Percentiles rank a stretch among this genome's conserved stretches.
These are phyloP conservation scores for Beta vulgaris DNA, from an alignment of 148 eudicot genomes.

Conservation along the genomic window DNA sequence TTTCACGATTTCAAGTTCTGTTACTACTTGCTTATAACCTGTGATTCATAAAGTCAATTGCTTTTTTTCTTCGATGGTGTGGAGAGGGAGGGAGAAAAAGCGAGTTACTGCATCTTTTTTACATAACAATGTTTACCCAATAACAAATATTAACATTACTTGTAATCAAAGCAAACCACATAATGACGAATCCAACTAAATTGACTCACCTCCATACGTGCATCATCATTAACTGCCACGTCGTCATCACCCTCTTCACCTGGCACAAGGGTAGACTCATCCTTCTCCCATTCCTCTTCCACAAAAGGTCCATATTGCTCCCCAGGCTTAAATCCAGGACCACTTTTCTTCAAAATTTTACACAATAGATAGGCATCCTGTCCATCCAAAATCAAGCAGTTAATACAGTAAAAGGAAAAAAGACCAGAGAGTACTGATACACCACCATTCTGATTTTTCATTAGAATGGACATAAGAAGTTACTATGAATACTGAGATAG, in stretches of 20 bases:
- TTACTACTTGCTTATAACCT: no score
- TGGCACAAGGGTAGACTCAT: constrained; percentile 47
- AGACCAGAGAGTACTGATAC: not conserved
- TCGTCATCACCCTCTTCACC: constrained; percentile 76
- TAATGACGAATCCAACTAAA: not conserved
- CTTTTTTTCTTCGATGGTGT: no score
- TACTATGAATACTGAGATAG: not conserved
- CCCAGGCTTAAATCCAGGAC: constrained; percentile 75
- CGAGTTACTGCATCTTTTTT: no score
- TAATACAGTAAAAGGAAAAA: not conserved
- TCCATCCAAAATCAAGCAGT: constrained; percentile 9
- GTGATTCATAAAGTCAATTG: no score
- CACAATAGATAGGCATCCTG: constrained; percentile 77
- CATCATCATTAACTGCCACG: constrained; percentile 51
- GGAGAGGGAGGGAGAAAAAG: no score
- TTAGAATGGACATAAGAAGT: not conserved
- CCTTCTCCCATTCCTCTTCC: constrained; percentile 78
- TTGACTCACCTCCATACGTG: constrained; percentile 44
- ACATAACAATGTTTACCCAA: not conserved
- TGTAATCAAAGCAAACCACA: not conserved
- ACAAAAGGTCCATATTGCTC: constrained; percentile 85
- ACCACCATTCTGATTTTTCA: not conserved
- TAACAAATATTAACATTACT: not conserved
- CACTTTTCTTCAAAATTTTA: constrained; percentile 81
- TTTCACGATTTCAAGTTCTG: no score